phyloP scores from a whole-genome alignment of 306 rosid genomes.

The Acmispon strigosus region DNA sequence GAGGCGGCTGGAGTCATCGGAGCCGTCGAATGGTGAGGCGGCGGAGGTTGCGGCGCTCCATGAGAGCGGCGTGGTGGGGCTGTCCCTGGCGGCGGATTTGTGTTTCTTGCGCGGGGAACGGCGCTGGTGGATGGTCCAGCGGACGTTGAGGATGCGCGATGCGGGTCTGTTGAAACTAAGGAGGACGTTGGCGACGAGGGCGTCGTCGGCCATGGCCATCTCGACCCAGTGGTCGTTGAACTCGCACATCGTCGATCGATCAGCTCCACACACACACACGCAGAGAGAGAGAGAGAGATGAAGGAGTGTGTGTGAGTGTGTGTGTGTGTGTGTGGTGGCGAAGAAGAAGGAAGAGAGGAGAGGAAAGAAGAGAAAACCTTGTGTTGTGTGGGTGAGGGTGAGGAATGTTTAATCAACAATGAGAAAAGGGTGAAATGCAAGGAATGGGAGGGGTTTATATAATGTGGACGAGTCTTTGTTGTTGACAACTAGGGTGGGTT shows the following conservation, averaged over 20 bases:
- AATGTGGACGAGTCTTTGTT: neutral
- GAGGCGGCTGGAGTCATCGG: slow-evolving; percentile 45
- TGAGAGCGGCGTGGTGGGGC: slow-evolving; percentile 82
- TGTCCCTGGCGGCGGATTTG: slow-evolving; percentile 32
- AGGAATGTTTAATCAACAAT: neutral
- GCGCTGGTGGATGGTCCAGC: slow-evolving; percentile 58
- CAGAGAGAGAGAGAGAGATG: neutral
- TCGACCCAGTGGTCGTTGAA: neutral
- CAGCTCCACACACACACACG: neutral
- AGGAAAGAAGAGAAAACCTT: neutral
- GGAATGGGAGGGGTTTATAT: neutral
- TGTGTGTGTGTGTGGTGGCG: neutral
- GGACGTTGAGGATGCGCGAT: neutral
- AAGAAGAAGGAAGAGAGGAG: neutral
- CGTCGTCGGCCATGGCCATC: neutral
- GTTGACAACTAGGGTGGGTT: too few relatives aligned
- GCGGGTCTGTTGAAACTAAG: slow-evolving; percentile 28
- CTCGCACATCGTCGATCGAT: neutral
- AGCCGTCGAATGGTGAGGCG: slow-evolving; percentile 32
- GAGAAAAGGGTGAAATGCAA: neutral
- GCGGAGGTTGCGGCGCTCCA: slow-evolving; percentile 44
- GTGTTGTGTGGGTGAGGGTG: neutral
- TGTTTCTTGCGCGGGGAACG: slow-evolving; percentile 38
- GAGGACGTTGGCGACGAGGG: slow-evolving; percentile 19
- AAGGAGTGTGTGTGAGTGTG: neutral